These are phyloP conservation scores for Podospora appendiculata DNA, from an alignment of 495 filamentous ascomycete genomes.

Conservation along the genomic window DNA sequence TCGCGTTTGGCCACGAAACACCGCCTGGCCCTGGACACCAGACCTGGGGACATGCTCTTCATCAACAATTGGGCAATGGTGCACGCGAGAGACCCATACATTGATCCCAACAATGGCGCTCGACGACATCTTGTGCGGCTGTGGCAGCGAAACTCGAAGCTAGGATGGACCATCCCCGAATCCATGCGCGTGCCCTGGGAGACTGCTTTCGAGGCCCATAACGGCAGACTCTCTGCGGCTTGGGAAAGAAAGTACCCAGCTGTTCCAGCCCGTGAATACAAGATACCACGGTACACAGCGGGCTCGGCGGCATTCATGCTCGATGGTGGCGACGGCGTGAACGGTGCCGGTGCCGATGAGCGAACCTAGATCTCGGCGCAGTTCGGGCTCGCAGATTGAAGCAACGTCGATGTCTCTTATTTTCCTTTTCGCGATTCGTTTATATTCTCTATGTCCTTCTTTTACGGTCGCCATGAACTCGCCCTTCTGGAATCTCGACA, in stretches of 20 bases:
- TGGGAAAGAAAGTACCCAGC: constrained; percentile 26
- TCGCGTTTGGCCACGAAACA: constrained; percentile 24
- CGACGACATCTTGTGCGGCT: constrained; percentile 43
- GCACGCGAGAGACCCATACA: constrained; percentile 47
- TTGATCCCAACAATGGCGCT: constrained; percentile 21
- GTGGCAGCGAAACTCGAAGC: constrained; percentile 38
- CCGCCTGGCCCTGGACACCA: constrained; percentile 35
- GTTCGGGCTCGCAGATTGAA: too few species aligned
- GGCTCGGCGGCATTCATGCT: constrained; percentile 38
- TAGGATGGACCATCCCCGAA: constrained; percentile 33
- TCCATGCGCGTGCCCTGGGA: constrained; percentile 37
- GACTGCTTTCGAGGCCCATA: constrained; percentile 28
- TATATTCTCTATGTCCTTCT: too few species aligned
- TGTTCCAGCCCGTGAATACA: constrained; percentile 30
- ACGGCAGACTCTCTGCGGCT: neutral
- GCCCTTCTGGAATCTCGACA: too few species aligned
- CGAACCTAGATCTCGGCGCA: too few species aligned
- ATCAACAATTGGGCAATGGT: constrained; percentile 56
- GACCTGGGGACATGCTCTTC: constrained; percentile 53
- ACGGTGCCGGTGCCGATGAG: neutral
- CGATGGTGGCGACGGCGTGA: constrained; percentile 25
- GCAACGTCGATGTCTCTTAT: too few species aligned
- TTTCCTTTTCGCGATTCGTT: too few species aligned
- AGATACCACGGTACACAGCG: constrained; percentile 33
- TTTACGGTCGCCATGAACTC: too few species aligned